Evolutionary conservation across 2,329 filamentous ascomycete species (phyloP).

Genomic region (Coniella lustricola): DNA sequence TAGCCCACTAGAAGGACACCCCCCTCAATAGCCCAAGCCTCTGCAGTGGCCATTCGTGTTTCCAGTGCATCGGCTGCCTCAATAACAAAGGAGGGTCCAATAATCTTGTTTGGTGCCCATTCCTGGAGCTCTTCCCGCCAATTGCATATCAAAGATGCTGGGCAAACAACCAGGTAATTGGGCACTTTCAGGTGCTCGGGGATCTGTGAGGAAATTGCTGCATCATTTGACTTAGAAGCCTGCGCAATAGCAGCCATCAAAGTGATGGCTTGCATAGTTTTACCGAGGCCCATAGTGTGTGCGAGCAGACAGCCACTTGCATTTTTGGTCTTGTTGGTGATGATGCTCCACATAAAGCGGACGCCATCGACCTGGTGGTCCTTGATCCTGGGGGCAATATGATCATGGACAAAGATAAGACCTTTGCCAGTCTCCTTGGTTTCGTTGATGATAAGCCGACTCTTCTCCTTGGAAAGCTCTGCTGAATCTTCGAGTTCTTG

Average conservation of each 20-base stretch:
- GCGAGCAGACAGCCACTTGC: slow-evolving; percentile 65
- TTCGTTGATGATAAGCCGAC: slow-evolving; percentile 58
- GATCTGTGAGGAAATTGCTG: slow-evolving; percentile 55
- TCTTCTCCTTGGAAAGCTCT: slow-evolving; percentile 36
- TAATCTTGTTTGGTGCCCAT: slow-evolving; percentile 54
- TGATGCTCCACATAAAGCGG: slow-evolving; percentile 81
- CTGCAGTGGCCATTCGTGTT: slow-evolving; percentile 40
- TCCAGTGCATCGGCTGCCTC: slow-evolving; percentile 30
- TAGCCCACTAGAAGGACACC: slow-evolving; percentile 77
- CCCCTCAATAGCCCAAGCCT: slow-evolving; percentile 50
- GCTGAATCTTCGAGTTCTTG: slow-evolving; percentile 37
- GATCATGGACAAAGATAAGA: slow-evolving; percentile 56
- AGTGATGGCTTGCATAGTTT: slow-evolving; percentile 86
- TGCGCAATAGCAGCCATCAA: slow-evolving; percentile 69
- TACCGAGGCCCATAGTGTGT: slow-evolving; percentile 87
- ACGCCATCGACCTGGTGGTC: slow-evolving; percentile 75
- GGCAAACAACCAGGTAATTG: slow-evolving; percentile 68
- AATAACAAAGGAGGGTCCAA: slow-evolving; percentile 54
- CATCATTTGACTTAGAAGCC: slow-evolving; percentile 53
- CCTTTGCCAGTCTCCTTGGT: slow-evolving; percentile 53
- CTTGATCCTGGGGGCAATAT: slow-evolving; percentile 62
- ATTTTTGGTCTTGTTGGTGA: slow-evolving; percentile 59
- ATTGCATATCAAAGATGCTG: slow-evolving; percentile 67
- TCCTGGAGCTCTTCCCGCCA: slow-evolving; percentile 71
- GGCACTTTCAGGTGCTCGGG: slow-evolving; percentile 56